These are phyloP conservation scores for Penicillium decumbens DNA, from an alignment of 2,329 filamentous ascomycete species.

Conservation along the genomic window DNA sequence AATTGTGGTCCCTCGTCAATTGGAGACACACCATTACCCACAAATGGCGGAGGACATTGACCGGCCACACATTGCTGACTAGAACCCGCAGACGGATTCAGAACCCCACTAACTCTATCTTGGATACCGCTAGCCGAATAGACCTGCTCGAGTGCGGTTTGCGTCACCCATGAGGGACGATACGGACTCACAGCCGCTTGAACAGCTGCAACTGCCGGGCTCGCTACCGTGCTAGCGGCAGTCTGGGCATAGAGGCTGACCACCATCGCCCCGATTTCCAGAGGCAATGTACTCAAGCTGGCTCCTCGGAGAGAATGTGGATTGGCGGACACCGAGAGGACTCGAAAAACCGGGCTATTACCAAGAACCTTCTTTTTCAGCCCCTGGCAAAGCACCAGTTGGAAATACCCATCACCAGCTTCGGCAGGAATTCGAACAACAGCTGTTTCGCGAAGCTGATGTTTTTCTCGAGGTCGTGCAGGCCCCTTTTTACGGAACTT, in stretches of 20 bases:
- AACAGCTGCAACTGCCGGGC: constrained; percentile 25
- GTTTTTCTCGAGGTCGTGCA: constrained; percentile 45
- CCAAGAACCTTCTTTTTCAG: constrained; percentile 57
- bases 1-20: constrained; percentile 31
- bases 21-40: background rate
- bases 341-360: constrained; percentile 62
- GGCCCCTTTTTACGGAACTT: constrained; percentile 57
- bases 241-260: constrained; percentile 43
- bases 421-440: constrained; percentile 61
- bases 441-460: constrained; percentile 58
- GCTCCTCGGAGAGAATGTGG: constrained; percentile 60
- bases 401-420: constrained; percentile 64
- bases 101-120: constrained; percentile 24
- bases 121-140: constrained; percentile 31
- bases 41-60: constrained; percentile 17
- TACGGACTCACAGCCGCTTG: constrained; percentile 26
- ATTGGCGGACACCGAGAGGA: constrained; percentile 62
- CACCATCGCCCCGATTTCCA: constrained; percentile 56
- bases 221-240: constrained; percentile 22
- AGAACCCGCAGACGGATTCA: constrained; percentile 38
- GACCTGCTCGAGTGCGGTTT: constrained; percentile 31
- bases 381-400: constrained; percentile 58
- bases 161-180: constrained; percentile 28
- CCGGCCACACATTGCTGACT: constrained; percentile 27
- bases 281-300: constrained; percentile 59